Evolutionary conservation across 345 rosid species (phyloP).

Genomic region (Odontarrhena argentea): DNA sequence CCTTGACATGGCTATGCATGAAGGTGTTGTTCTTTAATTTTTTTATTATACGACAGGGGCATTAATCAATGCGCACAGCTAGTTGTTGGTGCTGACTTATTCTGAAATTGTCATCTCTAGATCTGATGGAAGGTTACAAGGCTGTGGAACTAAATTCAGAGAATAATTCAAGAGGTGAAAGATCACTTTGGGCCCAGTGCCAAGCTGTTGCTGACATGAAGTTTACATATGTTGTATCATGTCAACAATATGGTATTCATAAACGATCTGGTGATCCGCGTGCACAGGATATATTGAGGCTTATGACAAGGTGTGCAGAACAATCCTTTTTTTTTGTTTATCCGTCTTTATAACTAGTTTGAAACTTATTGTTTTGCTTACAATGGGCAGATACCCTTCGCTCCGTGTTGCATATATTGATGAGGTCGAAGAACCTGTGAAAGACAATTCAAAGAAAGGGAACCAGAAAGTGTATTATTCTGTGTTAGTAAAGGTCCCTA

Average conservation of each 20-base stretch:
- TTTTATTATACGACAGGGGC: background rate
- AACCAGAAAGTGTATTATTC: slow-evolving; percentile 85
- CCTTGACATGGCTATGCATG: slow-evolving; percentile 97
- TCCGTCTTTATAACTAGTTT: slow-evolving; percentile 11
- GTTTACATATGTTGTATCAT: slow-evolving; percentile 91
- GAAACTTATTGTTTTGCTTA: slow-evolving; percentile 23
- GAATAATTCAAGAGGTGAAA: slow-evolving; percentile 67
- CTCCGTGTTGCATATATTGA: slow-evolving; percentile 98
- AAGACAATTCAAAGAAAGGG: slow-evolving; percentile 64
- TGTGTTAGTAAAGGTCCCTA: slow-evolving; percentile 85
- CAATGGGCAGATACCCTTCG: slow-evolving; percentile 80
- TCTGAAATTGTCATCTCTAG: slow-evolving; percentile 49
- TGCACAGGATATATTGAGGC: slow-evolving; percentile 87
- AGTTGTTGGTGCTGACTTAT: slow-evolving; percentile 30
- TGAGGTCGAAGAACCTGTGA: slow-evolving; percentile 86
- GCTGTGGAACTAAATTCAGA: slow-evolving; percentile 79
- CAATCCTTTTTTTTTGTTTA: slow-evolving; percentile 8
- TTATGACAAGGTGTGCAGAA: slow-evolving; percentile 73
- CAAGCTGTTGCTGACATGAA: slow-evolving; percentile 99
- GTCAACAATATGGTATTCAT: slow-evolving; percentile 93
- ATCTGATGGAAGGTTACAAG: slow-evolving; percentile 95
- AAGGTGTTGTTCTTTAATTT: slow-evolving; percentile 55
- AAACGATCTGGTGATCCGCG: slow-evolving; percentile 82
- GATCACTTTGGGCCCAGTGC: slow-evolving; percentile 85
- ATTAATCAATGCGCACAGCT: background rate